Conservation (phyloP, 2,329 filamentous ascomycete genomes). For the Fusarium begoniae region DNA sequence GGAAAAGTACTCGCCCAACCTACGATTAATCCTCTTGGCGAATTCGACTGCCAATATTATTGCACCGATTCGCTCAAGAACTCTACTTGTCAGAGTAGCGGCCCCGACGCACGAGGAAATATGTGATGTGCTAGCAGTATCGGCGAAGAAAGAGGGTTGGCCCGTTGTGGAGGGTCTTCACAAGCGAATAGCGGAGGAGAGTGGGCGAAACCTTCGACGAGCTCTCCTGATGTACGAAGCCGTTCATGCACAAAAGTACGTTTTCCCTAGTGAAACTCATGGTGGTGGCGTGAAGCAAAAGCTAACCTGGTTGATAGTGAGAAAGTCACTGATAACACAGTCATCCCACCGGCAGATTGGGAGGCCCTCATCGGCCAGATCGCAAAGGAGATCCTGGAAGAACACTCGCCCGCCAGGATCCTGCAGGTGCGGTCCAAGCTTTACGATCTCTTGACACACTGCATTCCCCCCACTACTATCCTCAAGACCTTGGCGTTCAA, state of each 20-base stretch:
- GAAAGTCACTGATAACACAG: constrained; percentile 85
- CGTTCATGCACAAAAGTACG: constrained; percentile 95
- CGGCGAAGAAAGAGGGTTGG: constrained; percentile 85
- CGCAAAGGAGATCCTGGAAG: constrained; percentile 91
- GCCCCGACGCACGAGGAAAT: constrained; percentile 90
- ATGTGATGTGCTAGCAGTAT: constrained; percentile 74
- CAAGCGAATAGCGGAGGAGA: constrained; percentile 86
- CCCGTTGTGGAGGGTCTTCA: constrained; percentile 79
- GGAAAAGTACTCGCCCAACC: constrained; percentile 98
- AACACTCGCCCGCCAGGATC: constrained; percentile 90
- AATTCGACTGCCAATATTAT: constrained; percentile 99
- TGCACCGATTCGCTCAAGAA: constrained; percentile 94
- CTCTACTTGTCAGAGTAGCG: constrained; percentile 88
- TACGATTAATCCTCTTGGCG: constrained; percentile 89
- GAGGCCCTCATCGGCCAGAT: constrained; percentile 89
- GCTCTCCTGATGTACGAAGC: constrained; percentile 97
- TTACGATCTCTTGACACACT: constrained; percentile 97
- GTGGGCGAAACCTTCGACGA: constrained; percentile 87
- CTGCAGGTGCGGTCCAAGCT: constrained; percentile 89
- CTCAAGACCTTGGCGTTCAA: constrained; percentile 96
- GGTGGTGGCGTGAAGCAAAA: background rate
- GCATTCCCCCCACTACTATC: constrained; percentile 93
- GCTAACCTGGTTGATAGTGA: constrained; percentile 68
- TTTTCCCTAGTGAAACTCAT: background rate
- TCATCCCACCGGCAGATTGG: constrained; percentile 96